Evolutionary conservation across 176 grass and related monocot species (phyloP).

Genomic region (Eleusine indica): DNA sequence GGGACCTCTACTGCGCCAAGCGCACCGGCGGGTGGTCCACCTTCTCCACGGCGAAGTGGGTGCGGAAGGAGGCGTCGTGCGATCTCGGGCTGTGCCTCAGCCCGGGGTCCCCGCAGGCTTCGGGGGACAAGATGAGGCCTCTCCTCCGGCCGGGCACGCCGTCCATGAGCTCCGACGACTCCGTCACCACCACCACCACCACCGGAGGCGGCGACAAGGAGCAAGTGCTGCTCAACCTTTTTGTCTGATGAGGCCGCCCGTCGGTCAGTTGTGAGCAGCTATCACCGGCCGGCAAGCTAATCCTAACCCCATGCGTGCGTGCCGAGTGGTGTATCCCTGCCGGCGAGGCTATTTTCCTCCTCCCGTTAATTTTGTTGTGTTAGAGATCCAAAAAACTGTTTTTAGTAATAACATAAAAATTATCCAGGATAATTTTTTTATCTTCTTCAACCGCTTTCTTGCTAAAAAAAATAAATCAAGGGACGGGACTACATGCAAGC

Average conservation of each 20-base stretch:
- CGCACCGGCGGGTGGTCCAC: constrained; percentile 46
- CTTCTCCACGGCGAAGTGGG: constrained; percentile 53
- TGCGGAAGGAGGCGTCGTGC: constrained; percentile 38
- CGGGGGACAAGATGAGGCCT: background rate
- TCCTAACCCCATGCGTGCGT: constrained; percentile 4
- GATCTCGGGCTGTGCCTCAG: constrained; percentile 59
- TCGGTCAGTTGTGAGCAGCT: background rate
- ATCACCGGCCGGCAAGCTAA: background rate
- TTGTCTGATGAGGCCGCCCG: constrained; percentile 35
- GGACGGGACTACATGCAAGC: too few relatives aligned
- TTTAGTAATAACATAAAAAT: too few relatives aligned
- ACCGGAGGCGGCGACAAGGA: constrained; percentile 23
- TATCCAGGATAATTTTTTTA: too few relatives aligned
- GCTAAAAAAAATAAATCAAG: too few relatives aligned
- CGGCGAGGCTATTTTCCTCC: constrained; percentile 28
- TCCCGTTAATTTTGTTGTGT: constrained; percentile 40
- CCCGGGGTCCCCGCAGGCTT: constrained; percentile 24
- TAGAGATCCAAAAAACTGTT: background rate
- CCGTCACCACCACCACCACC: constrained; percentile 58
- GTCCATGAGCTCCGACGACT: constrained; percentile 75
- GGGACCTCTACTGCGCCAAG: background rate
- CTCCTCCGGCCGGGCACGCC: constrained; percentile 48
- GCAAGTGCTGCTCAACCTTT: constrained; percentile 75
- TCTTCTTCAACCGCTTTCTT: too few relatives aligned
- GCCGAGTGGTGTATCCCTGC: background rate